Conservation (phyloP, 768 basidiomycete species). For the Leccinum aurantiacum region DNA sequence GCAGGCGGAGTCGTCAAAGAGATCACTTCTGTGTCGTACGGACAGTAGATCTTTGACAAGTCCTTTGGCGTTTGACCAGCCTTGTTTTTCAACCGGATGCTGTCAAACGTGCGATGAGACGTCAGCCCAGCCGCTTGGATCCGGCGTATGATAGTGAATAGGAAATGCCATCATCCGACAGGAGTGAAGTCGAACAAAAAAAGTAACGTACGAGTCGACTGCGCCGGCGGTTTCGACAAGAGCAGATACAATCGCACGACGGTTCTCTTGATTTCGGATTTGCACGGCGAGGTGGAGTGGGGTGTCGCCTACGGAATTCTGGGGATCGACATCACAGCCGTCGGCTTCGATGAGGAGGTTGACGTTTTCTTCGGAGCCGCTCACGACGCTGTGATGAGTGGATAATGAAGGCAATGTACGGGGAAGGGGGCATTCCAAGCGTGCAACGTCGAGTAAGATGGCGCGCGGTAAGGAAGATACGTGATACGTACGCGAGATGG, state of each 20-base stretch:
- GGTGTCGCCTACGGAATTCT: slow-evolving; percentile 27
- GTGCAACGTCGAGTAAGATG: neutral
- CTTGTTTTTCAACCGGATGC: slow-evolving; percentile 27
- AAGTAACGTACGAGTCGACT: slow-evolving; percentile 21
- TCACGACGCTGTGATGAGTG: slow-evolving; percentile 14
- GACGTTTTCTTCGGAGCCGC: slow-evolving; percentile 21
- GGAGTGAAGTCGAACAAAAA: neutral
- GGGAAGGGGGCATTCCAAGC: neutral
- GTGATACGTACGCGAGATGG: slow-evolving; percentile 31
- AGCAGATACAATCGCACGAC: slow-evolving; percentile 21
- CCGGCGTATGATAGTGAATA: neutral
- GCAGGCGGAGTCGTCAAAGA: slow-evolving; percentile 22
- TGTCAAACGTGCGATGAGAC: slow-evolving; percentile 1
- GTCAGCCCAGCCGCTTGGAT: neutral
- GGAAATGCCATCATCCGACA: neutral
- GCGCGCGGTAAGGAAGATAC: neutral
- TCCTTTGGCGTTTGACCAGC: slow-evolving; percentile 28
- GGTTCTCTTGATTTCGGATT: slow-evolving; percentile 12
- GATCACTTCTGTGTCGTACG: slow-evolving; percentile 15
- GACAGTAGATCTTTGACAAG: slow-evolving; percentile 22
- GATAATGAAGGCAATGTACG: neutral
- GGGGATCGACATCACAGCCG: slow-evolving; percentile 31
- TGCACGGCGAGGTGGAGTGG: slow-evolving; percentile 31
- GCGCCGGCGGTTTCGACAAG: slow-evolving; percentile 28
- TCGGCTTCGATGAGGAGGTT: slow-evolving; percentile 23